phyloP scores from a whole-genome alignment of 2,329 filamentous ascomycete genomes.

The Myriosclerotinia curreyana region DNA sequence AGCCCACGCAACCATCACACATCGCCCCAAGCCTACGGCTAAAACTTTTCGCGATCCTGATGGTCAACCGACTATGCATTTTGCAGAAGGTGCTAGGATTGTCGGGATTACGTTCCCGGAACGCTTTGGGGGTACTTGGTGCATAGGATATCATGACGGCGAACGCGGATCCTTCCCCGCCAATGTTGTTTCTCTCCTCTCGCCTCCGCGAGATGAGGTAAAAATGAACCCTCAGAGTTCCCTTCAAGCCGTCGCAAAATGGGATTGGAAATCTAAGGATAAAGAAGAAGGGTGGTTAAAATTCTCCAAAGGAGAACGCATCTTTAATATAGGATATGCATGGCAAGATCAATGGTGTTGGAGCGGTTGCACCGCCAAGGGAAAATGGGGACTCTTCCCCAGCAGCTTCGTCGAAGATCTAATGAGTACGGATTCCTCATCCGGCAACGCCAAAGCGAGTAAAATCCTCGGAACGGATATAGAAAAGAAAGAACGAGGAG shows the following conservation, averaged over 20 bases:
- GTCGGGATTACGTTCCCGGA: conserved; percentile 37
- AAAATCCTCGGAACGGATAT: conserved; percentile 10
- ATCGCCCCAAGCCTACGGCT: conserved; percentile 32
- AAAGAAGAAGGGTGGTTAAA: conserved; percentile 37
- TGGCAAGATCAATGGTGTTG: conserved; percentile 39
- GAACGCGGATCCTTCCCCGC: conserved; percentile 35
- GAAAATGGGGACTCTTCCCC: conserved; percentile 39
- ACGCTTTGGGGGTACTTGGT: conserved; percentile 35
- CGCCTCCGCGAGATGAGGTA: conserved; percentile 32
- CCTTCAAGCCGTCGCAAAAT: conserved; percentile 33
- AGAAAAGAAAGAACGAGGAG: conserved; percentile 22
- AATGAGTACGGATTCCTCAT: conserved; percentile 11
- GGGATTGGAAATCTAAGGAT: conserved; percentile 37
- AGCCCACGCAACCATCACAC: conserved; percentile 30
- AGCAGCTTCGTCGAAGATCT: conserved; percentile 33
- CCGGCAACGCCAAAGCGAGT: conserved; percentile 3
- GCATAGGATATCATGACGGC: conserved; percentile 38
- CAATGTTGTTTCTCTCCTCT: conserved; percentile 29
- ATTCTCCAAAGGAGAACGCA: conserved; percentile 37
- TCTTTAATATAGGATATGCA: conserved; percentile 34
- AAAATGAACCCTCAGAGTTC: conserved; percentile 34
- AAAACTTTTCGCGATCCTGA: conserved; percentile 33
- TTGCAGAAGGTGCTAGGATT: conserved; percentile 36
- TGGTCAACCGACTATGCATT: conserved; percentile 33
- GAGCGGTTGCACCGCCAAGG: conserved; percentile 35